Evolutionary conservation across 495 filamentous ascomycete genomes (phyloP), one percentile per base, ranked within the genome.

Genomic region (Aspergillus asperescens): DNA sequence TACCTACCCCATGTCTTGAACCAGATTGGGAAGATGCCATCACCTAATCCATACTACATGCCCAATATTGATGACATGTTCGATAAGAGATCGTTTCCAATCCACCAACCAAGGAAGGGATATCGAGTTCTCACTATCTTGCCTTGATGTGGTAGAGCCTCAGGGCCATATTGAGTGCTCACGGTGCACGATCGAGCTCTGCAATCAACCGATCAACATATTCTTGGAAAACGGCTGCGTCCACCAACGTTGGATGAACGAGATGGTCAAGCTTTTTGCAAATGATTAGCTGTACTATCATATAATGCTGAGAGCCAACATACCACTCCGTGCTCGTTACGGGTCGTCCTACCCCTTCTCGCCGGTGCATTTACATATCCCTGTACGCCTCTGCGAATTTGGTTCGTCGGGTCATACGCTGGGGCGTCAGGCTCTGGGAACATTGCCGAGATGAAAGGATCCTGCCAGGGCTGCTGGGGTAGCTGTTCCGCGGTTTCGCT

Each of bases 231-330:
- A 47, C 16, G 24, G 28, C 18, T 7, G 49, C 49, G 20, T 52
- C 49, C 18, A 52, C 49, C 27, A 52, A 4, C 0, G 28, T 32
- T 13, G 39, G 49, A 20, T 52, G 49, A 6, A 52, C 40, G 15
- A 27, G 19, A n/a, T 47, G 44, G 7, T 5, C 44, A 9, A 32
- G 18, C 44, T 47, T 18, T 4, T 43, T 22, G 27, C 5, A 41
- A 22, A 38, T 4, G 1, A n/a, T 38, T 24, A 31, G 43, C 8
- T 32, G 16, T 29, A 15, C 5, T 32, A 32, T 32, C 27, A 31
- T 13, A 7, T 9, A 2, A 12, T 1, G 12, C 8, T 12, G 8
- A 4, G 16, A 46, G 25, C 20, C 7, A 32, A 51, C 48, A 19
- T 51, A 51, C 48, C 18, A 32, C 27, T 22, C 25, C 38, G 1